Evolutionary conservation across 345 rosid genomes (phyloP).

Genomic region (Syzygium jambos): DNA sequence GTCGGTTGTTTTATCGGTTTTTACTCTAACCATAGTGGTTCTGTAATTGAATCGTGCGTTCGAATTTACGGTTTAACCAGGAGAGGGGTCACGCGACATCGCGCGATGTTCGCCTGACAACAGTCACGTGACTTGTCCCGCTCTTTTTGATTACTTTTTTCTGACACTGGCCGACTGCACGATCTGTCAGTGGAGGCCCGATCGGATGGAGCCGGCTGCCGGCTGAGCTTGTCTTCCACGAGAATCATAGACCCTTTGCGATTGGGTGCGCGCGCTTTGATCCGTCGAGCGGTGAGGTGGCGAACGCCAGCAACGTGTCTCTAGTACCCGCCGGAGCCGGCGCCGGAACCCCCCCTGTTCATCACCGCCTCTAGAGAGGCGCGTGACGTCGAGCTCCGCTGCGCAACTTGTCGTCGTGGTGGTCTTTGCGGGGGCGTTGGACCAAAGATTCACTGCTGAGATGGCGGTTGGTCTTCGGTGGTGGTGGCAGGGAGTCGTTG

Average conservation of each 20-base stretch:
- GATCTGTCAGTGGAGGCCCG: not conserved
- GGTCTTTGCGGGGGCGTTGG: not conserved
- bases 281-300: not conserved
- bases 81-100: not conserved
- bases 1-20: too few relatives aligned
- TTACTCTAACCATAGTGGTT: not conserved
- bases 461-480: too few relatives aligned
- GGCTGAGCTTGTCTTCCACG: not conserved
- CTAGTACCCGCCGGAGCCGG: not conserved
- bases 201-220: not conserved
- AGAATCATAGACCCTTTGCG: too few relatives aligned
- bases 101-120: not conserved
- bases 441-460: not conserved
- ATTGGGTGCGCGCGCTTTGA: too few relatives aligned
- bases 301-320: not conserved
- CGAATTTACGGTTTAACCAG: not conserved
- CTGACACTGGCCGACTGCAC: not conserved
- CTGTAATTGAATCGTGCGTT: not conserved
- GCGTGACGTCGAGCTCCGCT: not conserved
- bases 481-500: too few relatives aligned
- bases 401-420: not conserved
- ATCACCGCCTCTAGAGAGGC: not conserved
- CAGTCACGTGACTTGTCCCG: not conserved
- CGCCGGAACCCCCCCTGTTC: not conserved
- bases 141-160: not conserved